Conservation (phyloP, 2,329 filamentous ascomycete species). For the Tolypocladium paradoxum region DNA sequence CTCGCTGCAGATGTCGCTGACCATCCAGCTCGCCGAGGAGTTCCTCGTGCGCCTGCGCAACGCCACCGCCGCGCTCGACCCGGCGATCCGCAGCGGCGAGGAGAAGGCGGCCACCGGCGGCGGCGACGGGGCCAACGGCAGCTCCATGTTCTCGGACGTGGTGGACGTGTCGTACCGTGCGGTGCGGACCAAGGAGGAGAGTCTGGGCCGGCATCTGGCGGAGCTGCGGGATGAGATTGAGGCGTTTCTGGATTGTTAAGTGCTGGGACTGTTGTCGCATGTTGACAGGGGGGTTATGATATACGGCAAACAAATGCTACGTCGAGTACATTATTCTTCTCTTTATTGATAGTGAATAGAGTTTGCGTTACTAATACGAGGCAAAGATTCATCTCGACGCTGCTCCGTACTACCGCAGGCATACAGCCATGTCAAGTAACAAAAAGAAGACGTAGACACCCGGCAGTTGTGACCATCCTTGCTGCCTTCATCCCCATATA, state of each 20-base stretch:
- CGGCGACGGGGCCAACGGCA: slow-evolving; percentile 7
- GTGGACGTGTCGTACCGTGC: slow-evolving; percentile 19
- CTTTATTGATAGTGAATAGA: neutral
- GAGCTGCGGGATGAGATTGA: slow-evolving; percentile 23
- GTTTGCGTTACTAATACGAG: neutral
- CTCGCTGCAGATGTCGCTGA: slow-evolving; percentile 30
- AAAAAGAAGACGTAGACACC: too few relatives aligned
- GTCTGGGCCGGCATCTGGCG: slow-evolving; percentile 19
- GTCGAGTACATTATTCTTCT: neutral
- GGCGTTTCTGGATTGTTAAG: slow-evolving; percentile 14
- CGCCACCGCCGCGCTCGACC: slow-evolving; percentile 18
- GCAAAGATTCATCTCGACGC: too few relatives aligned
- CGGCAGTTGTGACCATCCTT: too few relatives aligned
- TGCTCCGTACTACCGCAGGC: too few relatives aligned
- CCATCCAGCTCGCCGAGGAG: slow-evolving; percentile 30
- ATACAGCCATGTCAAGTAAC: too few relatives aligned
- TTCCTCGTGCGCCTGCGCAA: slow-evolving; percentile 24
- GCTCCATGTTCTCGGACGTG: slow-evolving; percentile 21
- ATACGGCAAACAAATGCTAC: neutral
- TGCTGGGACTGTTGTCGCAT: neutral
- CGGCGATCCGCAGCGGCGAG: slow-evolving; percentile 7
- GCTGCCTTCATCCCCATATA: too few relatives aligned
- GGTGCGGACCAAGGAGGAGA: slow-evolving; percentile 22
- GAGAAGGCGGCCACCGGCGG: neutral
- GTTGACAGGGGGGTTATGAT: neutral